These are phyloP conservation scores for Coffea humblotiana DNA, from an alignment of 305 asterid genomes.

Conservation along the genomic window DNA sequence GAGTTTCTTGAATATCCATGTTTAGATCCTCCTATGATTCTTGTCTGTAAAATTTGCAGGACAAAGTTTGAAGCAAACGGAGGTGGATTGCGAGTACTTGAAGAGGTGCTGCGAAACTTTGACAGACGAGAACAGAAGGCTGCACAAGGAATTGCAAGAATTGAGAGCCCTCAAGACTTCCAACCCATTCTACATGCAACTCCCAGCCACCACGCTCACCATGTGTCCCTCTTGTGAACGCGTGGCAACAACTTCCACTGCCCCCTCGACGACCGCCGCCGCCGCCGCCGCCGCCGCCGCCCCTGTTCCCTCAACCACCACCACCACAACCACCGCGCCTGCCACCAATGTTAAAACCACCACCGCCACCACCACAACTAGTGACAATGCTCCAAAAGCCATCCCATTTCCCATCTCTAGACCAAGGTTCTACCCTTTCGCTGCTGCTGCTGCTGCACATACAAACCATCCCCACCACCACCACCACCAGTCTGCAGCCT, in stretches of 20 bases:
- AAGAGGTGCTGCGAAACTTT: constrained; percentile 76
- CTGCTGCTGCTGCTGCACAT: constrained; percentile 13
- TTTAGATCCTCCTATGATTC: background rate
- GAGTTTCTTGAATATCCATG: background rate
- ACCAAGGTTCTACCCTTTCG: constrained; percentile 60
- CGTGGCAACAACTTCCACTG: constrained; percentile 48
- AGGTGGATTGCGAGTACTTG: constrained; percentile 79
- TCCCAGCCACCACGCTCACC: constrained; percentile 79
- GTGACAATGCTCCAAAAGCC: constrained; percentile 33
- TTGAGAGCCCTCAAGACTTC: constrained; percentile 68
- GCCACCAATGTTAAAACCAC: background rate
- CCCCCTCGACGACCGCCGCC: constrained; percentile 20
- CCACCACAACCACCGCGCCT: background rate
- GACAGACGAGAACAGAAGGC: constrained; percentile 68
- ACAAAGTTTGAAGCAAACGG: constrained; percentile 88
- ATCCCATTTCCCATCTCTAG: constrained; percentile 44
- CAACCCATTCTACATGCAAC: constrained; percentile 71
- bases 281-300: constrained; percentile 2
- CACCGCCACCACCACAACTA: background rate
- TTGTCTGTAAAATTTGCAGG: constrained; percentile 32
- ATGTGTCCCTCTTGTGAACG: constrained; percentile 93
- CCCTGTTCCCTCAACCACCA: background rate
- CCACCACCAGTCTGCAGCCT: constrained; percentile 61
- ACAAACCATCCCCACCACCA: constrained; percentile 35
- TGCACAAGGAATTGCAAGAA: constrained; percentile 77